Evolutionary conservation across 2,329 filamentous ascomycete genomes (phyloP).

Genomic region (Tolypocladium amazonense): DNA sequence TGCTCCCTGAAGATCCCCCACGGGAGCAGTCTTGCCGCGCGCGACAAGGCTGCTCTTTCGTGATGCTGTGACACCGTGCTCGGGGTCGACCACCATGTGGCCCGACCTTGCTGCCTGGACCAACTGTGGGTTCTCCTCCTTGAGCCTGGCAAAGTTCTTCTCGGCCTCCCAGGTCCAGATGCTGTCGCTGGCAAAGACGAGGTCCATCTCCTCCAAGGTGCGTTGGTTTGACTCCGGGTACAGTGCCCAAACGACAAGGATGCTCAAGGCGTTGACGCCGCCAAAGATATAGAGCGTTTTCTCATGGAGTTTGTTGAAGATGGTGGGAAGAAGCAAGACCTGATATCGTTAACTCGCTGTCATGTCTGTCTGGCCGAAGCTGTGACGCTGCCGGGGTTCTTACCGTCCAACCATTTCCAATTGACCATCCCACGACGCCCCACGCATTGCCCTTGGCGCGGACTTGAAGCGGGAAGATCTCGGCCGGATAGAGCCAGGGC

Average conservation of each 20-base stretch:
- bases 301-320: conserved; percentile 53
- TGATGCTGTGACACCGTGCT: conserved; percentile 6
- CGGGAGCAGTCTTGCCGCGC: neutral
- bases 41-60: conserved; percentile 2
- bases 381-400: conserved; percentile 12
- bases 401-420: conserved; percentile 56
- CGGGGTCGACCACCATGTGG: conserved; percentile 7
- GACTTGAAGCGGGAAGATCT: conserved; percentile 63
- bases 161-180: conserved; percentile 65
- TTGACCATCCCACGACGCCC: conserved; percentile 67
- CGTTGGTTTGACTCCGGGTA: conserved; percentile 67
- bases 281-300: conserved; percentile 69
- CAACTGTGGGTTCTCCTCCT: conserved; percentile 45
- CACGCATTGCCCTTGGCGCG: conserved; percentile 66
- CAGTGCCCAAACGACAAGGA: conserved; percentile 61
- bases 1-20: neutral
- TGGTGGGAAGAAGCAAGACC: conserved; percentile 43
- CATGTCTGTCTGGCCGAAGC: neutral
- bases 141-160: conserved; percentile 50
- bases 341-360: conserved; percentile 1
- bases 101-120: conserved; percentile 8
- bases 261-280: conserved; percentile 52
- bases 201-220: conserved; percentile 65
- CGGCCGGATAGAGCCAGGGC: conserved; percentile 55
- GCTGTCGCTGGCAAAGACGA: conserved; percentile 56